Evolutionary conservation across 345 rosid genomes (phyloP), one percentile per base, ranked within the genome.

Genomic region (Isatis tinctoria): DNA sequence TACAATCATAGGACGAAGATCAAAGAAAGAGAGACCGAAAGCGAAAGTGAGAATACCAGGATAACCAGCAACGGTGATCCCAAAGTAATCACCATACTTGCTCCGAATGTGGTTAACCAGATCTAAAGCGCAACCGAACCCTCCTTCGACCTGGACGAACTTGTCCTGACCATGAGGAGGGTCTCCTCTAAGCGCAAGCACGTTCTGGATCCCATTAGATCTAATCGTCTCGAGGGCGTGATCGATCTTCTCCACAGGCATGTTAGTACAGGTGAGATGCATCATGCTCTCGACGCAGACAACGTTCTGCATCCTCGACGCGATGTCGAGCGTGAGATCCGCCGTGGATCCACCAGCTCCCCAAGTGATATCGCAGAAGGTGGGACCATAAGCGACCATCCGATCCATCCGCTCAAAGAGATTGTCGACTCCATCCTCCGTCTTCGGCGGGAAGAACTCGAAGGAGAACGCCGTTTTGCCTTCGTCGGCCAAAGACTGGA

Each of bases 291-390:
- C 98, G 0, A 96, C 97, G 49, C 99, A 96, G 58, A 96, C 75
- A 16, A 84, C 84, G 81, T 92, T 96, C 89, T 96, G 99, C 99
- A 96, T 96, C 89, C 76, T 79, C 49, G 90, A 88, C 54, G 91
- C 97, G 75, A 96, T 96, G 60, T 96, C 96, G 6, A 96, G 86
- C 4, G 98, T 96, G 27, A 96, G 87, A 75, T 96, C 98, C 0
- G 98, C 99, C 20, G 99, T 92, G 66, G 99, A 85, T 30, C 99
- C 99, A 6, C 99, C 99, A 2, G 99, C 98, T 1, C 99, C 99
- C 99, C 99, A 96, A 20, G 99, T 96, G 81, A 96, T 96, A 76
- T 96, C 99, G 68, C 99, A 96, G 83, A 96, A 96, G 13, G 96
- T 24, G 0, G 99, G 99, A 60, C 85, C 89, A 71, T 92, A 89